Evolutionary conservation across 495 filamentous ascomycete species (phyloP).

Genomic region (Aspergillus funiculosus): DNA sequence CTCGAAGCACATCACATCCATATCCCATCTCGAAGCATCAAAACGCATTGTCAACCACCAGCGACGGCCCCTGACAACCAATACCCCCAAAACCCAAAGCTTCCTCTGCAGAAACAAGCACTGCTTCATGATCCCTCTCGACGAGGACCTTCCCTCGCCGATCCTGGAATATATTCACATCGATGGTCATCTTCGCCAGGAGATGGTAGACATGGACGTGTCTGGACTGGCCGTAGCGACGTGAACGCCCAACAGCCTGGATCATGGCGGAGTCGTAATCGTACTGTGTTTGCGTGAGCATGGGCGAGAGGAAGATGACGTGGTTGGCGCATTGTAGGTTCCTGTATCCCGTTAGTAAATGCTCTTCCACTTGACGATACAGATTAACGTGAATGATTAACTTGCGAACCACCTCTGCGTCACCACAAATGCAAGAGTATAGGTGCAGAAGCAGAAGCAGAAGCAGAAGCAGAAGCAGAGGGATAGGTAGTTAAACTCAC

Average conservation of each 20-base stretch:
- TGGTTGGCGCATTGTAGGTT: constrained; percentile 75
- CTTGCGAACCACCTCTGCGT: too few species aligned
- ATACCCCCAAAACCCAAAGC: constrained; percentile 15
- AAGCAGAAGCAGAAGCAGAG: background rate
- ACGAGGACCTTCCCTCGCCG: constrained; percentile 28
- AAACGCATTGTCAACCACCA: constrained; percentile 18
- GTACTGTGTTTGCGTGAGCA: constrained; percentile 48
- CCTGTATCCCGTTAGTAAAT: too few species aligned
- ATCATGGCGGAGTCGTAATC: constrained; percentile 56
- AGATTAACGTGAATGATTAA: too few species aligned
- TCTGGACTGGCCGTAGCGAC: constrained; percentile 63
- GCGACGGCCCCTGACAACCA: constrained; percentile 18
- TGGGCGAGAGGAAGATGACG: constrained; percentile 65
- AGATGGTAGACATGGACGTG: constrained; percentile 67
- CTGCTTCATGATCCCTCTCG: constrained; percentile 17
- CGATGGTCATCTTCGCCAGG: constrained; percentile 56
- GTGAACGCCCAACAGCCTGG: constrained; percentile 66
- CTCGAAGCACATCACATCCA: too few species aligned
- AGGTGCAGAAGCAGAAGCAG: too few species aligned
- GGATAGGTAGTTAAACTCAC: constrained; percentile 39
- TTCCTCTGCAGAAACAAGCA: constrained; percentile 17
- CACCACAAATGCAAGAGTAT: too few species aligned
- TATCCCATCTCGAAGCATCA: constrained; percentile 3
- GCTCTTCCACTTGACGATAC: too few species aligned
- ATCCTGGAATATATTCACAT: constrained; percentile 60